Percentiles rank a stretch among this genome's conserved stretches.
Evolutionary conservation across 1,284 basidiomycete species (phyloP).

Genomic region (Meripilus lineatus): DNA sequence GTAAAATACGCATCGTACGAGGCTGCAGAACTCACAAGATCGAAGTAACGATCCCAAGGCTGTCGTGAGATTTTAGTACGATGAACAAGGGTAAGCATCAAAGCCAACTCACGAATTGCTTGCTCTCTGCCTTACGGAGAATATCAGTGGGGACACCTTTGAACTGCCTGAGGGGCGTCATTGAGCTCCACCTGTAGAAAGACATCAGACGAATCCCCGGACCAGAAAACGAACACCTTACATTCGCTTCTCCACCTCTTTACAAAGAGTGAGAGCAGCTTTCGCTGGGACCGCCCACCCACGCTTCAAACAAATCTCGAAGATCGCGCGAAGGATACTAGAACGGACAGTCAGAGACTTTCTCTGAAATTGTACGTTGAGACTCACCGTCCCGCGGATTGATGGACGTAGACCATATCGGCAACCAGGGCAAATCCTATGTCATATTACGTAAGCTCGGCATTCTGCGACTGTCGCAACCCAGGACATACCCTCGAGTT

Average conservation of each 20-base stretch:
- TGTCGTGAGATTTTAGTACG: conserved; percentile 22
- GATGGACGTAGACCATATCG: conserved; percentile 97
- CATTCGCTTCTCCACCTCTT: conserved; percentile 95
- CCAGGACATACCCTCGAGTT: conserved; percentile 92
- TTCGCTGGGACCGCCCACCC: conserved; percentile 97
- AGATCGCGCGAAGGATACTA: conserved; percentile 94
- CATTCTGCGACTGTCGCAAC: too few relatives aligned
- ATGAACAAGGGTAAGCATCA: too few relatives aligned
- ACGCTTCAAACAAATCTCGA: conserved; percentile 96
- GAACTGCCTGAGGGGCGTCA: conserved; percentile 97
- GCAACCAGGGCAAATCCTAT: too few relatives aligned
- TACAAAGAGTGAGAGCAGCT: conserved; percentile 90
- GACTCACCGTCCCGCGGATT: conserved; percentile 79
- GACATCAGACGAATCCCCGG: conserved; percentile 6
- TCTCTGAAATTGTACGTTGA: neutral
- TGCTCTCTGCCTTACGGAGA: conserved; percentile 90
- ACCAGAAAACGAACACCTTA: conserved; percentile 26
- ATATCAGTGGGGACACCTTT: conserved; percentile 86
- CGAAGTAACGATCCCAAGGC: conserved; percentile 97
- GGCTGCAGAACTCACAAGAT: conserved; percentile 52
- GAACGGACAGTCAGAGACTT: conserved; percentile 6
- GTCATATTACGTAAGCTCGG: too few relatives aligned
- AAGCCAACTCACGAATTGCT: conserved; percentile 84
- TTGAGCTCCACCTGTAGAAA: conserved; percentile 83
- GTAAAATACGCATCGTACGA: neutral